Conservation (phyloP, 176 grass and related monocot genomes). For the Carex scoparia region DNA sequence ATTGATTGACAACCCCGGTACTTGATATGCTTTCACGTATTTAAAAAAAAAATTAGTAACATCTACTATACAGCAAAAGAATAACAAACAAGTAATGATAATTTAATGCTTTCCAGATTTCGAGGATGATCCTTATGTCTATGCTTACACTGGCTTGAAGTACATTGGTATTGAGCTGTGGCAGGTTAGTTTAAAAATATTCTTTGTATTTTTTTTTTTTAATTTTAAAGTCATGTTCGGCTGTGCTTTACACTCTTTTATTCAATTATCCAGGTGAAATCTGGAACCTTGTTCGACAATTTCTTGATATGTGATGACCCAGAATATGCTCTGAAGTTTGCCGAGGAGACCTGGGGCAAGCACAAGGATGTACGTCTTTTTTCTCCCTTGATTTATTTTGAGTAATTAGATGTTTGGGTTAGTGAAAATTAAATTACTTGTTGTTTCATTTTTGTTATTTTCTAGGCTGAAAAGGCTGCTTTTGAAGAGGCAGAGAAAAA, state of each 20-base stretch:
- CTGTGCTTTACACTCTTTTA: background rate
- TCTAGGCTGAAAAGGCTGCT: constrained; percentile 85
- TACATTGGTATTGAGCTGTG: constrained; percentile 97
- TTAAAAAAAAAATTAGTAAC: background rate
- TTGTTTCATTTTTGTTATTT: background rate
- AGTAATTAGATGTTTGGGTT: background rate
- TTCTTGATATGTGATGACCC: constrained; percentile 73
- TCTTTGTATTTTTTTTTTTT: background rate
- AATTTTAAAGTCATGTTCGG: background rate
- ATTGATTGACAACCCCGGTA: constrained; percentile 92
- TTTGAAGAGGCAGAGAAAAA: constrained; percentile 93
- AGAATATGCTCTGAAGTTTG: constrained; percentile 66
- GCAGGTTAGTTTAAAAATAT: constrained; percentile 44
- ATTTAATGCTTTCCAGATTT: constrained; percentile 51
- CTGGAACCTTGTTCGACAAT: constrained; percentile 87
- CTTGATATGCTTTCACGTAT: background rate
- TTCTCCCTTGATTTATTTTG: background rate
- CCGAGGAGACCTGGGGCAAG: constrained; percentile 82
- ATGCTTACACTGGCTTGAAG: constrained; percentile 69
- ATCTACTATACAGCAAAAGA: background rate
- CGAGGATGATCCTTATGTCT: constrained; percentile 80
- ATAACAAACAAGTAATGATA: background rate
- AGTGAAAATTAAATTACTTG: background rate
- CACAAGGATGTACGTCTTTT: constrained; percentile 53
- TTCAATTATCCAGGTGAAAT: constrained; percentile 62